Conservation (phyloP, 2,329 filamentous ascomycete genomes). For the Scopulariopsis brevicaulis region DNA sequence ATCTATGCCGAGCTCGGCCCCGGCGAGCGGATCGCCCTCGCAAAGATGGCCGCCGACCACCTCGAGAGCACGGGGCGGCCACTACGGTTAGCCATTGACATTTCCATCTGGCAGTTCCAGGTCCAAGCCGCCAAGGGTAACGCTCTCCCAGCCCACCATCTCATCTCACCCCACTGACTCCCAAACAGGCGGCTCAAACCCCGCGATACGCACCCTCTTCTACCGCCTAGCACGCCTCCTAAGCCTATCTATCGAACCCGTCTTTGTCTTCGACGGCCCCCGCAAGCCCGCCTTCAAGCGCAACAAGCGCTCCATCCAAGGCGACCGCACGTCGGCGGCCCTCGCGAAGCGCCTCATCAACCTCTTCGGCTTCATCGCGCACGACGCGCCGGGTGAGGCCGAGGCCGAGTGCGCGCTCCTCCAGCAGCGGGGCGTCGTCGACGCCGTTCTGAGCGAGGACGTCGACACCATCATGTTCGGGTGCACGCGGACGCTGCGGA, state of each 20-base stretch:
- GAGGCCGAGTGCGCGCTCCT: constrained; percentile 91
- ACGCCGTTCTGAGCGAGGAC: constrained; percentile 91
- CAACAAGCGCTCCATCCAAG: constrained; percentile 60
- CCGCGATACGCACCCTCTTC: constrained; percentile 83
- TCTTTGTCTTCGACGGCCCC: constrained; percentile 85
- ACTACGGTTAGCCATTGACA: constrained; percentile 80
- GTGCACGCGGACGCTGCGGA: constrained; percentile 64
- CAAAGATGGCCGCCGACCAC: constrained; percentile 70
- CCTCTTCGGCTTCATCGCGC: constrained; percentile 72
- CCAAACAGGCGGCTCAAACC: constrained; percentile 64
- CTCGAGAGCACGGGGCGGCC: constrained; percentile 60
- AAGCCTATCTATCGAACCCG: constrained; percentile 65
- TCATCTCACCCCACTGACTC: background rate
- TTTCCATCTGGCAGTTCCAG: constrained; percentile 97
- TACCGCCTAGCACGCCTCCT: constrained; percentile 76
- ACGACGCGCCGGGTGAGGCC: constrained; percentile 87
- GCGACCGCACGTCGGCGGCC: constrained; percentile 57
- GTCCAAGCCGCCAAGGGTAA: constrained; percentile 67
- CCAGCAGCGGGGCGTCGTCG: constrained; percentile 71
- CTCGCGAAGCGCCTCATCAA: constrained; percentile 76
- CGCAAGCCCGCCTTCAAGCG: constrained; percentile 82
- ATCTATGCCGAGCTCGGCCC: constrained; percentile 84
- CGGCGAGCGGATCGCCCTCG: constrained; percentile 67
- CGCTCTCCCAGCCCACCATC: background rate
- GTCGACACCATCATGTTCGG: constrained; percentile 98